Percentiles rank a stretch among this genome's conserved stretches.
Conservation (phyloP, 768 basidiomycete species). For the Gymnopilus junonius region DNA sequence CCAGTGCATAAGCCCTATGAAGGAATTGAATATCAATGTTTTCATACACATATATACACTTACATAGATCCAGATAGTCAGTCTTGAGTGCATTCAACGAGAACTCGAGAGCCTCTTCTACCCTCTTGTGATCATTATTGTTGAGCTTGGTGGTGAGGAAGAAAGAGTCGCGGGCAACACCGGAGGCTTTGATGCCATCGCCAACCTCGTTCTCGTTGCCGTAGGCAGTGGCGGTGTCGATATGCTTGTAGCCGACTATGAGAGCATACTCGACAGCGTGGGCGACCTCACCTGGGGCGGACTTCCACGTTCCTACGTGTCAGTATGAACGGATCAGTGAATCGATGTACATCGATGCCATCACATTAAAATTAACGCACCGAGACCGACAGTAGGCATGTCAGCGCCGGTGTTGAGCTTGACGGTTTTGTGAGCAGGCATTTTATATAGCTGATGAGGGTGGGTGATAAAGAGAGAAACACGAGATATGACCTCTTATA, state of each 20-base stretch:
- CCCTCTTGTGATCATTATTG: constrained; percentile 63
- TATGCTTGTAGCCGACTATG: constrained; percentile 72
- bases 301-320: constrained; percentile 85
- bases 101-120: constrained; percentile 63
- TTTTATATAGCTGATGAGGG: constrained; percentile 21
- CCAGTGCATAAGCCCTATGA: constrained; percentile 79
- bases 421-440: constrained; percentile 54
- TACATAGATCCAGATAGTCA: constrained; percentile 81
- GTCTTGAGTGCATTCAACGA: constrained; percentile 75
- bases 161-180: constrained; percentile 70
- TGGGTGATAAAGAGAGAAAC: constrained; percentile 3
- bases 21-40: not conserved
- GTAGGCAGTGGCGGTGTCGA: constrained; percentile 74
- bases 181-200: constrained; percentile 74
- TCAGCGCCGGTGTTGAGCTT: constrained; percentile 78
- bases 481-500: not conserved
- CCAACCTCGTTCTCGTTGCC: constrained; percentile 84
- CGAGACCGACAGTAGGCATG: constrained; percentile 79
- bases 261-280: constrained; percentile 78
- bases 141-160: constrained; percentile 83
- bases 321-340: not conserved
- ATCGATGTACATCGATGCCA: not conserved
- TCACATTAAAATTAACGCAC: constrained; percentile 27
- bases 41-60: constrained; percentile 18
- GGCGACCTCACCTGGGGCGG: constrained; percentile 69